Evolutionary conservation across 768 basidiomycete genomes (phyloP), one percentile per base, ranked within the genome.

Genomic region (Tricholoma hemisulphureum): DNA sequence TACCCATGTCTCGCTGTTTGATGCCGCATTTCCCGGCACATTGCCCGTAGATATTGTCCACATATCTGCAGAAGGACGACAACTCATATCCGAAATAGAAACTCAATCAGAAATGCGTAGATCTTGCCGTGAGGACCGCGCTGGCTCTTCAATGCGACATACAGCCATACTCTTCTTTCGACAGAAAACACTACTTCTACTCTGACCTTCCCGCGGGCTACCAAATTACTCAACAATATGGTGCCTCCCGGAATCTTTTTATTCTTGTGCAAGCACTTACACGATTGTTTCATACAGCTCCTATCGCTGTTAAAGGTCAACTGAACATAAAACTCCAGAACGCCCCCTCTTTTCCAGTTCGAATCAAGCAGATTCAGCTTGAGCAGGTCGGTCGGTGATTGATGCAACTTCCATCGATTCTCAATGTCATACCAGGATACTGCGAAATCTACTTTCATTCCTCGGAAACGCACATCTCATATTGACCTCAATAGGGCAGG

Each of bases 101-200:
- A 58, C 65, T 91, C 59, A 91, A 91, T 64, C 75, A 79, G 13
- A 80, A 76, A 69, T 89, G 87, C 57, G 88, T 97, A 2, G 83
- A 89, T 59, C 81, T 97, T 6, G 93, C 90, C 3, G 70, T 95
- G 0, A 80, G 91, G 7, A 87, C 93, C 0, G 91, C 95, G 0
- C 65, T 95, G 2, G 95, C 95, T 4, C 78, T 98, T 21, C 73
- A 82, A 31, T 77, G 85, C 11, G 61, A 80, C 4, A 78, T 96
- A 51, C 91, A 91, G 61, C 61, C 63, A 0, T 78, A 80, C 18
- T 96, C 93, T 0, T 81, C 91, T 0, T 98, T 98, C 65, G 97
- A 98, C 72, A 80, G 97, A 62, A 99, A 99, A 69, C 97, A 98
- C 70, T 99, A 99, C 70, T 98, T 98, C 71, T 98, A 99, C 67